Base-by-base conservation (phyloP, 1,284 basidiomycete species). In the Rhodotorula sp. region DNA sequence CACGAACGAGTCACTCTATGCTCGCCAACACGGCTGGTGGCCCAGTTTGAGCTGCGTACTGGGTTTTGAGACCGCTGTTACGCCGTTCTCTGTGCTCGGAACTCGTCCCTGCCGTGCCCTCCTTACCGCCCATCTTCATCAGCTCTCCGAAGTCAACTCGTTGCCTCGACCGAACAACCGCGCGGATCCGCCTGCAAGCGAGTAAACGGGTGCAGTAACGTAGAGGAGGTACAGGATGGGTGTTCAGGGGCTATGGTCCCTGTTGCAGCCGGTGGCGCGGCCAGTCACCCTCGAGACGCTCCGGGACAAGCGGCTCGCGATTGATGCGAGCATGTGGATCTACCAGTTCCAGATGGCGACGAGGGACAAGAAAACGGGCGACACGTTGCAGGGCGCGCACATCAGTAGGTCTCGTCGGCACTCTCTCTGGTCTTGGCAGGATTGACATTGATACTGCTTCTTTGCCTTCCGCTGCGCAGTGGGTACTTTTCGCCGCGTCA, bases 241-340 rank as follows among this genome's bases (percentile, higher is more conserved):
- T 86, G 93, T 96, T 66, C 94, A 95, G 81, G 93, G 91, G 51
- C 84, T 96, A 71, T 97, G 94, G 94, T 89, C 85, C 70, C 86
- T 97, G n/a, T 83, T 97, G 66, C 86, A 86, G 29, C 94, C 94
- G 17, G 92, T 94, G 53, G 92, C 92, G 85, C 92, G 75, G 90
- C 94, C 65, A 30, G 53, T 74, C 79, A 94, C 91, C 79, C 84
- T 96, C 64, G 94, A 97, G 81, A 92, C 90, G 1, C 86, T 94
- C 80, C 92, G 94, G 78, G 91, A 92, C 34, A 94, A 93, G 79
- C 83, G 87, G 7, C 86, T 97, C 82, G 94, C 94, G 0, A 98
- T 99, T 74, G 96, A 99, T 82, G 97, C 94, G 5, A 97, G 93
- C 74, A 97, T 99, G 76, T 99, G 96, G 96, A 89, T 99, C 70